Base-by-base conservation (phyloP, 495 filamentous ascomycete species). In the Chaetomium tenue region DNA sequence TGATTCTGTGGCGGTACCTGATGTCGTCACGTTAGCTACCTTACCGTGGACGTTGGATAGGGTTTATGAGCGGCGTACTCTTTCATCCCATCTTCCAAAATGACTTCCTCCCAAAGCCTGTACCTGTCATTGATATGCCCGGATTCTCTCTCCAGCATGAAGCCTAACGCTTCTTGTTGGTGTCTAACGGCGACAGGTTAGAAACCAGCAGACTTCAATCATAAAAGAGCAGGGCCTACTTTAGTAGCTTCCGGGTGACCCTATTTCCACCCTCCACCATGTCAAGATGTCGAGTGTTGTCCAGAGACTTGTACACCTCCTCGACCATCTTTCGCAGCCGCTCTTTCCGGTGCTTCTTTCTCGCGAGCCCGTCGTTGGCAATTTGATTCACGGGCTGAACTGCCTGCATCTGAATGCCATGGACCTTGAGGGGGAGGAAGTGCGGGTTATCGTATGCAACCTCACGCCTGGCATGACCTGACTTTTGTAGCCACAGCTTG, bases 281-380 rank as follows among this genome's bases (percentile, higher is more conserved):
- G 42, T 46, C 42, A 46, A 46, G 42, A 46, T 46, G 42, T 16
- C 42, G 42, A 46, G 42, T 46, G 42, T 46, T 46, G 42, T 46
- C 42, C 42, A 46, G 42, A 46, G 42, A 46, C 42, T 46, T 46
- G 42, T 46, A 46, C 42, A 46, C 42, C 42, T 46, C 42, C 42
- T 46, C 42, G 42, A 46, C 42, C 42, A 46, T 46, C 5, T 46
- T 46, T 16, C 42, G 3, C 42, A 46, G 18, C 42, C 42, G 42
- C 42, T 46, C 42, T 16, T 46, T 46, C 42, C 42, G 42, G 42
- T 46, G 42, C 42, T 46, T 46, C 42, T 46, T 46, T 11, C 42
- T 46, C 42, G 42, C 42, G 5, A 46, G 42, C 42, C 42, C 42
- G 5, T 46, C 42, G 42, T 46, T 46, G 42, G 42, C 42, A 46